Evolutionary conservation across 148 eudicot genomes (phyloP).

Genomic region (Polygonum maritimum): DNA sequence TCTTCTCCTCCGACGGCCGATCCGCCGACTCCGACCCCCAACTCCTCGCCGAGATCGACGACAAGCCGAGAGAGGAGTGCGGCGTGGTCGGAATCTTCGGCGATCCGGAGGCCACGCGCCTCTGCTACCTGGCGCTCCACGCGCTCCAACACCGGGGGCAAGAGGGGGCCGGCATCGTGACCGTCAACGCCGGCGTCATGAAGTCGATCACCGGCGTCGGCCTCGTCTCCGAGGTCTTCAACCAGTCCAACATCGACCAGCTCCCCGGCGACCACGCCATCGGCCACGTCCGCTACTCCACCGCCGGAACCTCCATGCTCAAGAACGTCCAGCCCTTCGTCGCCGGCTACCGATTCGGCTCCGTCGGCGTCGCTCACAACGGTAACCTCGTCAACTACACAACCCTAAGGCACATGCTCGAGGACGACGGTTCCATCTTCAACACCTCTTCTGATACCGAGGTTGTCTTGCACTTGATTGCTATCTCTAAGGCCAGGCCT

Average conservation of each 20-base stretch:
- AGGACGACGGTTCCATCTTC: conserved; percentile 39
- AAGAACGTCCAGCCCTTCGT: conserved; percentile 59
- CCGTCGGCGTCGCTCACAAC: conserved; percentile 50
- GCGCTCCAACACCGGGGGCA: conserved; percentile 65
- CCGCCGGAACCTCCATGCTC: conserved; percentile 36
- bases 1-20: background rate
- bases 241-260: conserved; percentile 31
- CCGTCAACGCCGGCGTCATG: conserved; percentile 27
- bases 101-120: conserved; percentile 13
- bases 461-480: conserved; percentile 41
- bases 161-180: conserved; percentile 55
- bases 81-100: conserved; percentile 16
- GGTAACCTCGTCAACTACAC: conserved; percentile 51
- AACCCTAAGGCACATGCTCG: conserved; percentile 23
- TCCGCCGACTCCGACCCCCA: background rate
- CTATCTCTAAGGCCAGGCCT: conserved; percentile 32
- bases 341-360: conserved; percentile 40
- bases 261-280: conserved; percentile 46
- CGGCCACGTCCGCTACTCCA: conserved; percentile 52
- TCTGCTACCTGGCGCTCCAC: conserved; percentile 37
- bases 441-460: conserved; percentile 47
- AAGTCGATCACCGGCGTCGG: conserved; percentile 45
- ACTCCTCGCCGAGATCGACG: background rate
- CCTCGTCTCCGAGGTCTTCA: conserved; percentile 46
- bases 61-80: conserved; percentile 16